A percentile compares a stretch with the other conserved stretches of the same genome.
These are phyloP conservation scores for Solanum hybrid DNA, from an alignment of 305 asterid species.

Conservation along the genomic window DNA sequence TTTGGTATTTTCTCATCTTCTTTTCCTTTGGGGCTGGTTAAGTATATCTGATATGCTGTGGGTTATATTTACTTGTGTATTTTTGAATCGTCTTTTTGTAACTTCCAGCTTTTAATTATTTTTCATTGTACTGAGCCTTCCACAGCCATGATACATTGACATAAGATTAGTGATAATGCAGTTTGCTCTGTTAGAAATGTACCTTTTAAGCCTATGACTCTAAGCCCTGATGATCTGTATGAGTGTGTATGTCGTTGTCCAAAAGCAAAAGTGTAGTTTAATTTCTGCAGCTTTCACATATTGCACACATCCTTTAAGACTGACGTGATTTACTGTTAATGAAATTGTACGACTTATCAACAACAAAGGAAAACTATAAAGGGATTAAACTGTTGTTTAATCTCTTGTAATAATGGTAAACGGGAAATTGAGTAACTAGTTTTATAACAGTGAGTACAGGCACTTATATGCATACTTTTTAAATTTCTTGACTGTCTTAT, in stretches of 20 bases:
- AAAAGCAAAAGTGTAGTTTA: background rate
- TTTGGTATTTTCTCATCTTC: constrained; percentile 39
- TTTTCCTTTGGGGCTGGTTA: background rate
- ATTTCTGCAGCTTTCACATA: background rate
- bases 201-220: background rate
- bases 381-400: background rate
- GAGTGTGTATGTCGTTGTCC: background rate
- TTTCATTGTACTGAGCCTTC: background rate
- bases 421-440: background rate
- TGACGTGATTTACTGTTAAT: background rate
- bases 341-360: background rate
- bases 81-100: background rate
- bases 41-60: background rate
- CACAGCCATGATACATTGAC: background rate
- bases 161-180: background rate
- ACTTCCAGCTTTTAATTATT: background rate
- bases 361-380: background rate
- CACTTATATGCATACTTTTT: background rate
- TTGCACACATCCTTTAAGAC: background rate
- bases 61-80: background rate
- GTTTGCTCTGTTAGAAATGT: background rate
- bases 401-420: background rate
- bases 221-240: background rate
- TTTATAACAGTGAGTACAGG: background rate
- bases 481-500: background rate